phyloP scores from a whole-genome alignment of 495 filamentous ascomycete genomes.

The Penicillium samsonianum region DNA sequence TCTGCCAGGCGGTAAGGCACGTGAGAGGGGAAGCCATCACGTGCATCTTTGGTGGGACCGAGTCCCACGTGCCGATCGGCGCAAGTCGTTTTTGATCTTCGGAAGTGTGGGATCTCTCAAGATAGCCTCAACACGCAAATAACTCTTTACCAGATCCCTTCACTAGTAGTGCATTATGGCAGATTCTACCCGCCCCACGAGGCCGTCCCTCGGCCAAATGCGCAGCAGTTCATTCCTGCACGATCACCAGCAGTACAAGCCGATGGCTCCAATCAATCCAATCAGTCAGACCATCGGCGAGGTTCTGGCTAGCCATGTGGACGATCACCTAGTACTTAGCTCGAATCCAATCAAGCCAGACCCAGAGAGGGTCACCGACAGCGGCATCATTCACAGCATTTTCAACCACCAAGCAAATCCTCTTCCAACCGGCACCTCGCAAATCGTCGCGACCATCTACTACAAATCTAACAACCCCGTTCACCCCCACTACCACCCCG shows the following conservation, averaged over 20 bases:
- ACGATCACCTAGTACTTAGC: slow-evolving; percentile 31
- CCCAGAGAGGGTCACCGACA: slow-evolving; percentile 46
- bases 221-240: slow-evolving; percentile 69
- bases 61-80: slow-evolving; percentile 24
- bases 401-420: slow-evolving; percentile 42
- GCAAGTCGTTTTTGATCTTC: slow-evolving; percentile 16
- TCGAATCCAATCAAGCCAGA: slow-evolving; percentile 48
- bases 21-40: neutral
- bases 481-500: slow-evolving; percentile 48
- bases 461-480: slow-evolving; percentile 47
- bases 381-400: slow-evolving; percentile 47
- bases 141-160: neutral
- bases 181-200: slow-evolving; percentile 34
- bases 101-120: neutral
- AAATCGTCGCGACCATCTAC: slow-evolving; percentile 50
- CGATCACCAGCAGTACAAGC: slow-evolving; percentile 75
- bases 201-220: slow-evolving; percentile 51
- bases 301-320: slow-evolving; percentile 36
- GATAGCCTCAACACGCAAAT: neutral
- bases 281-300: slow-evolving; percentile 46
- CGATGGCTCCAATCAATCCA: slow-evolving; percentile 42
- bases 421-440: slow-evolving; percentile 40
- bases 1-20: slow-evolving; percentile 8
- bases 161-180: slow-evolving; percentile 29
- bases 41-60: neutral